Conservation (phyloP, 2,329 filamentous ascomycete species). For the Saccharata proteae region DNA sequence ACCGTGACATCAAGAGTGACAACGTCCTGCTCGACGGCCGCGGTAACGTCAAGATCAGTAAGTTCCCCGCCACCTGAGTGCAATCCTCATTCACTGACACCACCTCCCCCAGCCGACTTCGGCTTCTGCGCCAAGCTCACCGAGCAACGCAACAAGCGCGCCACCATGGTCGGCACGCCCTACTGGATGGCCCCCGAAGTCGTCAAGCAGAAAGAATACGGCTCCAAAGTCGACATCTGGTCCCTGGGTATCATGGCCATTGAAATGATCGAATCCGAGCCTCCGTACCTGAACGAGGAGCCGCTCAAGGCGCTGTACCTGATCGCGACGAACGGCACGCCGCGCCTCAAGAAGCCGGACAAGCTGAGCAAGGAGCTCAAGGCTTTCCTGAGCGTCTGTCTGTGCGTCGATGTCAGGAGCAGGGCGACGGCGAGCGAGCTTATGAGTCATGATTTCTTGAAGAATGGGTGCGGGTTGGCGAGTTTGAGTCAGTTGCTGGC, state of each 20-base stretch:
- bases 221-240: slow-evolving; percentile 97
- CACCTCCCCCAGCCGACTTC: slow-evolving; percentile 70
- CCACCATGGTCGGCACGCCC: slow-evolving; percentile 97
- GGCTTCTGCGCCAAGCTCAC: slow-evolving; percentile 98
- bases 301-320: slow-evolving; percentile 94
- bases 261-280: slow-evolving; percentile 98
- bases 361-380: slow-evolving; percentile 97
- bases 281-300: slow-evolving; percentile 95
- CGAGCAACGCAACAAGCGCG: slow-evolving; percentile 90
- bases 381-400: slow-evolving; percentile 87
- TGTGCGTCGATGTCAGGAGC: slow-evolving; percentile 93
- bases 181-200: slow-evolving; percentile 99
- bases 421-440: slow-evolving; percentile 85
- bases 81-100: slow-evolving; percentile 10
- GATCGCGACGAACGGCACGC: slow-evolving; percentile 95
- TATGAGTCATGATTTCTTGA: slow-evolving; percentile 84
- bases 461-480: slow-evolving; percentile 72
- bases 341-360: slow-evolving; percentile 93
- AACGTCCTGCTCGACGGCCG: slow-evolving; percentile 90
- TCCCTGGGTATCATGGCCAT: slow-evolving; percentile 99
- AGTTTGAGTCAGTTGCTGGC: slow-evolving; percentile 79
- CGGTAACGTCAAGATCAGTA: slow-evolving; percentile 96
- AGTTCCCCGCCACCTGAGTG: slow-evolving; percentile 27
- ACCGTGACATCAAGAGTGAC: slow-evolving; percentile 98
- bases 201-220: slow-evolving; percentile 98